Conservation (phyloP, 768 basidiomycete genomes). For the Cystobasidium ongulense region DNA sequence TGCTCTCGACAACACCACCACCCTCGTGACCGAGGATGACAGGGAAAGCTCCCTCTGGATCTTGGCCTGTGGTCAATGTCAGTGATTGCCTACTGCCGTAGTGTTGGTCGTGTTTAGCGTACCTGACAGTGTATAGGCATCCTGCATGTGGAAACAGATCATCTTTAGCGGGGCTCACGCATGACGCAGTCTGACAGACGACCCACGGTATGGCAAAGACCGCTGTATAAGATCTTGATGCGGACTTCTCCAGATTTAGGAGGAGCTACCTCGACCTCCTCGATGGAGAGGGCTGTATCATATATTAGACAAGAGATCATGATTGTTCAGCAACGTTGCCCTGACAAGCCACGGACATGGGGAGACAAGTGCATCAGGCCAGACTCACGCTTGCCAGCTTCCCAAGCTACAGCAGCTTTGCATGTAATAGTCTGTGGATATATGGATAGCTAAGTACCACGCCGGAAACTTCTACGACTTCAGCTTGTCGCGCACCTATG, state of each 20-base stretch:
- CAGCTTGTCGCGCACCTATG: neutral
- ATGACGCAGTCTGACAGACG: neutral
- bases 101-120: neutral
- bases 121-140: neutral
- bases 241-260: conserved; percentile 84
- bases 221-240: conserved; percentile 84
- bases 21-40: conserved; percentile 49
- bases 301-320: conserved; percentile 31
- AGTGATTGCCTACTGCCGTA: neutral
- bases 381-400: conserved; percentile 60
- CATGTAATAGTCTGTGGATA: neutral
- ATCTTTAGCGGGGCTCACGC: neutral
- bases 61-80: conserved; percentile 42
- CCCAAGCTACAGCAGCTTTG: conserved; percentile 68
- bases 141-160: neutral
- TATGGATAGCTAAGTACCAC: neutral
- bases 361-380: neutral
- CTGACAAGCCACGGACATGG: neutral
- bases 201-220: conserved; percentile 79
- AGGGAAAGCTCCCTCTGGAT: conserved; percentile 63
- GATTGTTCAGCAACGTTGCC: neutral
- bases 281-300: conserved; percentile 57
- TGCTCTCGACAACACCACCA: conserved; percentile 87
- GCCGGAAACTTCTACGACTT: neutral
- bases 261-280: conserved; percentile 88